These are phyloP conservation scores for Scleroderma citrinum DNA, from an alignment of 768 basidiomycete genomes.

Conservation along the genomic window DNA sequence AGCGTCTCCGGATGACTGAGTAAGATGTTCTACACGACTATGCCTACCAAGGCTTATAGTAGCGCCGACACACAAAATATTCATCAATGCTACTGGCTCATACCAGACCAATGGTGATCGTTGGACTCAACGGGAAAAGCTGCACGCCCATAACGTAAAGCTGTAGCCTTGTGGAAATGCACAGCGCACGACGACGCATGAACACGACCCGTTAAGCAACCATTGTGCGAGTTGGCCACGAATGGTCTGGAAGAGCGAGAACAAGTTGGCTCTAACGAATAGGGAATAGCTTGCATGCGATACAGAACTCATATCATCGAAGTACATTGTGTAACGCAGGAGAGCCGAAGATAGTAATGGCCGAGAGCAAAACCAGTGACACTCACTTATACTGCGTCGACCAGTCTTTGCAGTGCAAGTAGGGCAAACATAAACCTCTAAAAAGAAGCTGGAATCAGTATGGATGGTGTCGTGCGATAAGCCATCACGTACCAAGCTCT, in stretches of 20 bases:
- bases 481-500: constrained; percentile 62
- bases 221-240: constrained; percentile 20
- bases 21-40: constrained; percentile 2
- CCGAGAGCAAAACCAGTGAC: constrained; percentile 29
- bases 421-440: constrained; percentile 57
- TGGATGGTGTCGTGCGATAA: background rate
- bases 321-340: constrained; percentile 28
- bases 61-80: constrained; percentile 11
- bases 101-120: constrained; percentile 25
- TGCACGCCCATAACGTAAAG: constrained; percentile 32
- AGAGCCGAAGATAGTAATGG: constrained; percentile 20
- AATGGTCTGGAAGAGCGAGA: constrained; percentile 29
- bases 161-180: constrained; percentile 28
- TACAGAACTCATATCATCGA: constrained; percentile 33
- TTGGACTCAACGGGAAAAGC: constrained; percentile 31
- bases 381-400: constrained; percentile 75
- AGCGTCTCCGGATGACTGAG: constrained; percentile 2
- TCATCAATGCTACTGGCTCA: constrained; percentile 27
- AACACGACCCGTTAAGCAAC: constrained; percentile 27
- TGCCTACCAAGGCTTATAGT: constrained; percentile 4
- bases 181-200: constrained; percentile 20
- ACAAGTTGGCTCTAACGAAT: constrained; percentile 27
- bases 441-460: constrained; percentile 10
- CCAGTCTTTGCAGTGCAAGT: constrained; percentile 57
- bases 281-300: constrained; percentile 31